Evolutionary conservation across 2,329 filamentous ascomycete species (phyloP).

Genomic region (Teratosphaeria destructans): DNA sequence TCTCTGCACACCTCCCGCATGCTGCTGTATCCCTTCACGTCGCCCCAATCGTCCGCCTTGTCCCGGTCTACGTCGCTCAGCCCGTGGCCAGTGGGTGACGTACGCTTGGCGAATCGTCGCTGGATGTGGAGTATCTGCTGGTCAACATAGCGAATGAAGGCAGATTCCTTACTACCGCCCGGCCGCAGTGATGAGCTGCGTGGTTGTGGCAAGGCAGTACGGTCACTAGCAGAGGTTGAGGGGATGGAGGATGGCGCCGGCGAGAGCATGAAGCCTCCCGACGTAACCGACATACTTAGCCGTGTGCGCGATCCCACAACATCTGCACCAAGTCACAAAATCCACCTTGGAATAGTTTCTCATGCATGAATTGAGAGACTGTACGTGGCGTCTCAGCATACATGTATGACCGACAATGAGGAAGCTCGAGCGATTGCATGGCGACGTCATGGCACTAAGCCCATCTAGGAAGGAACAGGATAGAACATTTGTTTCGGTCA

Average conservation of each 20-base stretch:
- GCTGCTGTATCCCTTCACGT: slow-evolving; percentile 44
- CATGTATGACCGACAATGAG: too few relatives aligned
- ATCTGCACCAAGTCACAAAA: too few relatives aligned
- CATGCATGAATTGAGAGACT: too few relatives aligned
- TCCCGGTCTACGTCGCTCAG: slow-evolving; percentile 17
- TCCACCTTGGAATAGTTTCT: too few relatives aligned
- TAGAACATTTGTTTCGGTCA: too few relatives aligned
- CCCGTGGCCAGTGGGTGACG: slow-evolving; percentile 21
- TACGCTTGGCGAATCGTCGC: slow-evolving; percentile 43
- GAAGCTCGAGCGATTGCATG: too few relatives aligned
- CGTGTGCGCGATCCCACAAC: too few relatives aligned
- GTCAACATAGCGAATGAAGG: slow-evolving; percentile 49
- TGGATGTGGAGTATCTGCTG: slow-evolving; percentile 41
- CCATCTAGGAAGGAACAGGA: too few relatives aligned
- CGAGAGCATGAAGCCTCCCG: slow-evolving; percentile 39
- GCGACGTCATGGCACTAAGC: too few relatives aligned
- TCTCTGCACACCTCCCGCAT: slow-evolving; percentile 65
- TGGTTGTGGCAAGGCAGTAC: slow-evolving; percentile 39
- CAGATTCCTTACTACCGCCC: slow-evolving; percentile 48
- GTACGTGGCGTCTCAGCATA: too few relatives aligned
- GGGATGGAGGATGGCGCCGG: slow-evolving; percentile 39
- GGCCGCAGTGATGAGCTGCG: slow-evolving; percentile 43
- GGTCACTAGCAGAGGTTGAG: slow-evolving; percentile 25
- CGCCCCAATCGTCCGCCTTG: slow-evolving; percentile 26
- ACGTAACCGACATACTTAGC: background rate